Evolutionary conservation across 164 flowering plant genomes (phyloP).

Genomic region (Macadamia tetraphylla): DNA sequence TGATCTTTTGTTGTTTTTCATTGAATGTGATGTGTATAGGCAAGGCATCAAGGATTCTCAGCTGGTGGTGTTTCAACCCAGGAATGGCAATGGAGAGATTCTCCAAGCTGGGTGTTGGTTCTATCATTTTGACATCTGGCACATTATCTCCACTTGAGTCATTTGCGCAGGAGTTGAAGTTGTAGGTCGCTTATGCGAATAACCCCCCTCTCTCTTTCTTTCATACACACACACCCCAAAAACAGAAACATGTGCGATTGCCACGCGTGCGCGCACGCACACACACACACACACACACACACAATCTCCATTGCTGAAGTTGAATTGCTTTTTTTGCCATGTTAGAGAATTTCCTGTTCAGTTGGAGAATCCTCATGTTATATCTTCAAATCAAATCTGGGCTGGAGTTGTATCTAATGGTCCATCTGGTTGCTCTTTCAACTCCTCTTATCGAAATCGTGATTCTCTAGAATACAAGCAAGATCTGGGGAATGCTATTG

Average conservation of each 20-base stretch:
- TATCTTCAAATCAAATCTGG: constrained; percentile 82
- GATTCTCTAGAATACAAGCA: constrained; percentile 77
- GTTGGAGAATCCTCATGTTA: constrained; percentile 97
- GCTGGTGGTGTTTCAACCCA: constrained; percentile 99
- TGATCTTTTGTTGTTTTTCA: neutral
- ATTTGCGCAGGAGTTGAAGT: constrained; percentile 81
- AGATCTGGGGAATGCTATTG: constrained; percentile 96
- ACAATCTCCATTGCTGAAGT: constrained; percentile 13
- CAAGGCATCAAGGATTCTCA: constrained; percentile 67
- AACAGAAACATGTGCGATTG: no score
- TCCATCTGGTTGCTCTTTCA: constrained; percentile 80
- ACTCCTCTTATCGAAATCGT: constrained; percentile 82
- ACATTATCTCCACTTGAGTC: constrained; percentile 92
- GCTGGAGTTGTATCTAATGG: constrained; percentile 88
- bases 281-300: neutral
- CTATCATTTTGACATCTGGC: constrained; percentile 95
- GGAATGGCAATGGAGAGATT: constrained; percentile 87
- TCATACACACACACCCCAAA: no score
- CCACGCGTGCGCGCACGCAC: no score
- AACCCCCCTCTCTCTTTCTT: neutral
- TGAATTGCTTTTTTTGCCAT: neutral
- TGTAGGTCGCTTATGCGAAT: constrained; percentile 38
- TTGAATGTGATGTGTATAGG: constrained; percentile 36
- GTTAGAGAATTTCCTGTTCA: constrained; percentile 78
- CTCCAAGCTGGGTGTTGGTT: constrained; percentile 51